These are phyloP conservation scores for Nakaseomyces glabratus DNA, from an alignment of 1,139 yeast genomes.

Conservation along the genomic window DNA sequence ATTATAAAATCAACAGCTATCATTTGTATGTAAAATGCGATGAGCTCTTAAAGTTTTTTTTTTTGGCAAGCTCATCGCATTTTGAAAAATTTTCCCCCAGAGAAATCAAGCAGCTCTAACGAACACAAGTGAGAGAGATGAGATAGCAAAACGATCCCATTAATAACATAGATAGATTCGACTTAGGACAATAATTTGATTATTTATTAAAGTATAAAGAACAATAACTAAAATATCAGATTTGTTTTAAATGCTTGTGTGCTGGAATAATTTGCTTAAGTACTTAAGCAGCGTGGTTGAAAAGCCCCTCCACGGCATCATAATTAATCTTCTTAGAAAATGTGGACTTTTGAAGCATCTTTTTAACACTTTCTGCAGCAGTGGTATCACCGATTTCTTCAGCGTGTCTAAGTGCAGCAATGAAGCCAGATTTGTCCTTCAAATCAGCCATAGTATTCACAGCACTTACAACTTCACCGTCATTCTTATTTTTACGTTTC, in stretches of 20 bases:
- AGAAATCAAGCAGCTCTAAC: not conserved
- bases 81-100: slow-evolving; percentile 3
- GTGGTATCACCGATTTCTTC: slow-evolving; percentile 51
- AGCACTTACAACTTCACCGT: slow-evolving; percentile 11
- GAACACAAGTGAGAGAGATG: not conserved
- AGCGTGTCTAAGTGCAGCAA: slow-evolving; percentile 30
- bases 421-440: slow-evolving; percentile 28
- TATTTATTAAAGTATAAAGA: too few species aligned
- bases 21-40: too few species aligned
- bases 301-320: slow-evolving; percentile 61
- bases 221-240: not conserved
- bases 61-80: slow-evolving; percentile 5
- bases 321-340: slow-evolving; percentile 85
- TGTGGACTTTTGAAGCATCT: slow-evolving; percentile 58
- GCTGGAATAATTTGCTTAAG: too few species aligned
- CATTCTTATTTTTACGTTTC: slow-evolving; percentile 16
- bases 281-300: slow-evolving; percentile 29
- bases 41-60: slow-evolving; percentile 2
- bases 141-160: not conserved
- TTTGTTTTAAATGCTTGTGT: too few species aligned
- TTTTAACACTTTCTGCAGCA: slow-evolving; percentile 61
- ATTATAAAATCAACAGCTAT: too few species aligned
- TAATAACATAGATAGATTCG: not conserved
- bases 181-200: not conserved
- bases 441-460: slow-evolving; percentile 17